Evolutionary conservation across 2,329 filamentous ascomycete genomes (phyloP).

Genomic region (Ceratocystis colombiana): DNA sequence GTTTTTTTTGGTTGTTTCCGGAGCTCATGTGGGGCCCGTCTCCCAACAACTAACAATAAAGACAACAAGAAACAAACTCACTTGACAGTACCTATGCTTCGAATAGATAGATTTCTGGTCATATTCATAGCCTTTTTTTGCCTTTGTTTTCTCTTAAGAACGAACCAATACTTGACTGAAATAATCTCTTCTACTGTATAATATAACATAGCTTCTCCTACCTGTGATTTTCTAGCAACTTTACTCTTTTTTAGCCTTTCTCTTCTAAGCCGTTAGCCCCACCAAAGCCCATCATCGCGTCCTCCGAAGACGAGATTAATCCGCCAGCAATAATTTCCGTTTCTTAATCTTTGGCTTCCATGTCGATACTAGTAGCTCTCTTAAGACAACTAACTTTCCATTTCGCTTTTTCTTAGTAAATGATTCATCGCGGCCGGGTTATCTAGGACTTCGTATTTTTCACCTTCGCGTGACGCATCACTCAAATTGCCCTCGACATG

Average conservation of each 20-base stretch:
- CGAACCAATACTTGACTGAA: too few species aligned
- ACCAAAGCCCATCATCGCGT: slow-evolving; percentile 7
- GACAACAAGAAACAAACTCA: not conserved
- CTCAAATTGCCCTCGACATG: not conserved
- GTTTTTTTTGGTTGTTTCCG: not conserved
- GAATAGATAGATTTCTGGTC: too few species aligned
- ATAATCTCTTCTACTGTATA: too few species aligned
- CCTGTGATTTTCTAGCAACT: too few species aligned
- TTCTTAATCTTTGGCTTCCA: not conserved
- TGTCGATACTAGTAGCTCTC: not conserved
- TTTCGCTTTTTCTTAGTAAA: not conserved
- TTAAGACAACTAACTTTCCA: not conserved
- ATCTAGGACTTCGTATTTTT: not conserved
- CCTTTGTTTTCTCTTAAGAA: too few species aligned
- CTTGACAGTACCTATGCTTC: too few species aligned
- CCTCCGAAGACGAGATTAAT: not conserved
- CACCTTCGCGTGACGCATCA: not conserved
- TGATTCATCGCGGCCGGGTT: not conserved
- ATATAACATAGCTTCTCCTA: too few species aligned
- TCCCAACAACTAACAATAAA: not conserved
- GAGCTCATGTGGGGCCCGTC: not conserved
- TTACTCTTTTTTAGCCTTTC: not conserved
- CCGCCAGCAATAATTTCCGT: slow-evolving; percentile 7
- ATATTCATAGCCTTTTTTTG: too few species aligned
- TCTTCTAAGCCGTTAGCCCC: not conserved